A percentile compares a stretch with the other conserved stretches of the same genome.
These are phyloP conservation scores for Lipomyces spencermartinsiae DNA, from an alignment of 805 yeast species.

Conservation along the genomic window DNA sequence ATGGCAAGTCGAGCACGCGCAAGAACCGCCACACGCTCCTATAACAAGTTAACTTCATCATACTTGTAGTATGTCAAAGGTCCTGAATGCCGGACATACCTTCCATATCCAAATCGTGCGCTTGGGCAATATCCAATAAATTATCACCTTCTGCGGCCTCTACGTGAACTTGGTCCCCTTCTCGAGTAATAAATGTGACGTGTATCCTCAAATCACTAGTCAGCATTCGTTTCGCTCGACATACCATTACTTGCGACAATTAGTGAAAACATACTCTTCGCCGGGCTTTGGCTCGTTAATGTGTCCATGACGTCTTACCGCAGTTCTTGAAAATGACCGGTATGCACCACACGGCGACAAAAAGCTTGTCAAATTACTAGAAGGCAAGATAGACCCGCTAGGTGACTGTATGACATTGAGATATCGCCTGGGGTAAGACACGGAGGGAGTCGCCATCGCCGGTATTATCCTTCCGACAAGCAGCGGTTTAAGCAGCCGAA, in stretches of 20 bases:
- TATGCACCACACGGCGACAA: not conserved
- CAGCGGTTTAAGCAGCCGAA: not conserved
- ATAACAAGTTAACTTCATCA: not conserved
- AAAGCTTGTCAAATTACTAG: not conserved
- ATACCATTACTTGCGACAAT: not conserved
- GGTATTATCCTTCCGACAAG: not conserved
- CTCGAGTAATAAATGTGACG: conserved; percentile 88
- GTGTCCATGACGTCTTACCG: conserved; percentile 70
- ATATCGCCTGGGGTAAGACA: not conserved
- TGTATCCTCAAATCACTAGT: conserved; percentile 50
- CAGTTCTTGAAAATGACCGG: conserved; percentile 45
- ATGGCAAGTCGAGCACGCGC: conserved; percentile 99
- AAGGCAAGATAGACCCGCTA: not conserved
- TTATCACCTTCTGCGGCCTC: conserved; percentile 95
- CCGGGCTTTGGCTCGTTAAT: conserved; percentile 90
- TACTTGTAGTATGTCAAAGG: not conserved
- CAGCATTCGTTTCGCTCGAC: not conserved
- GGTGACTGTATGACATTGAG: not conserved
- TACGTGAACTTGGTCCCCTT: conserved; percentile 78
- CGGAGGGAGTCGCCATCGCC: not conserved
- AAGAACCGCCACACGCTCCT: conserved; percentile 97
- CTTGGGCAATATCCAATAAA: conserved; percentile 92
- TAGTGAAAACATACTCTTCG: conserved; percentile 64
- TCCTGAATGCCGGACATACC: conserved; percentile 47
- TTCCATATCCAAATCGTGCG: conserved; percentile 91